Base-by-base conservation (phyloP, 805 yeast genomes). In the Lipomyces kockii region DNA sequence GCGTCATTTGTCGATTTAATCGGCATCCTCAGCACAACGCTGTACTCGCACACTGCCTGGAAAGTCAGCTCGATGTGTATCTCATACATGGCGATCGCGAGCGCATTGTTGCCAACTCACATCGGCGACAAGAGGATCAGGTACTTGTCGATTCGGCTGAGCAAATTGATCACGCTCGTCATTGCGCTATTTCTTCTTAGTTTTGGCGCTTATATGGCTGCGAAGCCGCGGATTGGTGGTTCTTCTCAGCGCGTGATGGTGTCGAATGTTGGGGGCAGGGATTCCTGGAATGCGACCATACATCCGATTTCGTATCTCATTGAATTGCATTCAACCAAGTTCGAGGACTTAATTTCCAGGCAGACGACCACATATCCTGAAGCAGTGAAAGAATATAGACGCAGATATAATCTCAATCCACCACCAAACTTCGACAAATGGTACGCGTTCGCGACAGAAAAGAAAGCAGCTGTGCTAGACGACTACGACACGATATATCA, bases 381-480 rank as follows among this genome's bases (percentile, higher is more conserved):
- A 43, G 70, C 67, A 2, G 69, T 67, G 8, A 60, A 59, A 22
- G 71, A 63, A 39, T 72, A 72, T 57, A 37, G 56, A 14, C 29
- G 68, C 25, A 62, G 69, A 29, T 65, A 71, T 46, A 54, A 51
- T n/a, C 37, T 70, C 49, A 66, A 64, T 49, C 75, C 75, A 22
- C 75, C 75, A 17, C 75, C 75, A 12, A 68, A 72, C 34, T 73
- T 73, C 51, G 74, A 73, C 53, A 66, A 65, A 32, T 73, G 75
- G 75, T 70, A 66, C 51, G 65, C 70, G n/a, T 71, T 57, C 39
- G 72, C 75, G 11, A 58, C 61, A 27, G 66, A 70, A 49, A 46
- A 63, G 14, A 55, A 66, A 51, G 46, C 67, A 17, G 57, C 55
- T 17, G 54, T 72, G 12, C 53, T 73, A 35, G 75, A 73, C 34